These are phyloP conservation scores for Nakazawaea molendinolei DNA, from an alignment of 805 yeast genomes.

Conservation along the genomic window DNA sequence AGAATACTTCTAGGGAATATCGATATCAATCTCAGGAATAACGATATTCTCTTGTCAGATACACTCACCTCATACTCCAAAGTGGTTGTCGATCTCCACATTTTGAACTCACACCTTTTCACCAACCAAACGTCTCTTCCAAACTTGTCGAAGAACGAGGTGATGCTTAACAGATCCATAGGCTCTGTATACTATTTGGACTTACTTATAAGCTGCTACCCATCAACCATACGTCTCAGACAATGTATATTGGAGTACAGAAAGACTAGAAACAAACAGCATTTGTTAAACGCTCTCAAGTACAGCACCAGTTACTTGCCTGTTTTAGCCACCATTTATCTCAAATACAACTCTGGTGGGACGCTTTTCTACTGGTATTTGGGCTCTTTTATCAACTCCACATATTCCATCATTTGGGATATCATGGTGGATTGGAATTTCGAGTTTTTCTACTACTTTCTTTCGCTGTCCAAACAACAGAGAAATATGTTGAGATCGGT, in stretches of 20 bases:
- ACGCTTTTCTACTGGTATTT: slow-evolving; percentile 35
- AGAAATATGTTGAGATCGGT: slow-evolving; percentile 22
- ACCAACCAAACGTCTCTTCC: slow-evolving; percentile 30
- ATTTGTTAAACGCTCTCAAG: slow-evolving; percentile 67
- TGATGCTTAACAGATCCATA: slow-evolving; percentile 23
- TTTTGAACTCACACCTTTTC: slow-evolving; percentile 43
- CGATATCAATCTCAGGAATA: slow-evolving; percentile 53
- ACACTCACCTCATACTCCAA: slow-evolving; percentile 76
- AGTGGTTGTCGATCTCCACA: slow-evolving; percentile 64
- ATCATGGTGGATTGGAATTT: slow-evolving; percentile 84
- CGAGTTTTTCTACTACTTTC: slow-evolving; percentile 36
- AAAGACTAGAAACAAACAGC: slow-evolving; percentile 41
- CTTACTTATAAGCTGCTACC: slow-evolving; percentile 34
- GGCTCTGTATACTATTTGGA: slow-evolving; percentile 25
- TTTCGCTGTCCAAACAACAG: slow-evolving; percentile 14
- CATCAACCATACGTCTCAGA: slow-evolving; percentile 67
- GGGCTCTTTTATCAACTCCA: slow-evolving; percentile 51
- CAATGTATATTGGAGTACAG: slow-evolving; percentile 76
- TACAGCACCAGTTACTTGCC: slow-evolving; percentile 61
- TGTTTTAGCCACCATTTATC: slow-evolving; percentile 29
- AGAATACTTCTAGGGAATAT: slow-evolving; percentile 56
- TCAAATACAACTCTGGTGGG: slow-evolving; percentile 18
- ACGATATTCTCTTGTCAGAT: slow-evolving; percentile 81
- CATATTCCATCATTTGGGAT: slow-evolving; percentile 87
- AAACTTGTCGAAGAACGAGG: slow-evolving; percentile 13